A percentile compares a stretch with the other conserved stretches of the same genome.
Conservation (phyloP, 2,329 filamentous ascomycete species). For the Diaporthe sp. region DNA sequence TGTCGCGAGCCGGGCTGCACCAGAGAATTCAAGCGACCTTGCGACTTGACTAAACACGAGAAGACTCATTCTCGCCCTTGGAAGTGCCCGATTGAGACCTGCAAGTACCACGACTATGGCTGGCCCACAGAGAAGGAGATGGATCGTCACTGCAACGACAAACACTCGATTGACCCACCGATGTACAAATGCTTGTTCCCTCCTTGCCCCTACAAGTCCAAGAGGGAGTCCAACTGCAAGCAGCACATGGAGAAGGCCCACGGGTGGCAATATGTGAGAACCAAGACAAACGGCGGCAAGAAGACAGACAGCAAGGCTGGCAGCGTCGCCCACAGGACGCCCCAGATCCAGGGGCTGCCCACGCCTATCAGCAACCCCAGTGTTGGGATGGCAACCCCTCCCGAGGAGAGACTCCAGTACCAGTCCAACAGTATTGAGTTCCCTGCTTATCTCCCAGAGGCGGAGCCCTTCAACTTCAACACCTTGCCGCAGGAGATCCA, state of each 20-base stretch:
- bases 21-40: slow-evolving; percentile 96
- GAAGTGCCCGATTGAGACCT: slow-evolving; percentile 86
- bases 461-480: slow-evolving; percentile 59
- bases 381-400: slow-evolving; percentile 66
- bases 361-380: slow-evolving; percentile 71
- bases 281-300: slow-evolving; percentile 82
- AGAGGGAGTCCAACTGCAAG: slow-evolving; percentile 96
- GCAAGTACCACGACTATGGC: slow-evolving; percentile 90
- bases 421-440: slow-evolving; percentile 55
- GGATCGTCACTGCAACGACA: slow-evolving; percentile 95
- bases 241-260: slow-evolving; percentile 99
- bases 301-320: slow-evolving; percentile 57
- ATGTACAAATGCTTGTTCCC: slow-evolving; percentile 87
- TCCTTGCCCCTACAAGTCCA: slow-evolving; percentile 92
- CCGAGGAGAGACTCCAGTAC: slow-evolving; percentile 55
- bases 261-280: slow-evolving; percentile 88
- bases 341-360: slow-evolving; percentile 69
- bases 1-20: slow-evolving; percentile 81
- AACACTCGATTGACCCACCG: slow-evolving; percentile 83
- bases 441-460: slow-evolving; percentile 57
- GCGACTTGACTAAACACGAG: slow-evolving; percentile 96
- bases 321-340: slow-evolving; percentile 63
- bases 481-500: slow-evolving; percentile 51
- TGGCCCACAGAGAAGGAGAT: slow-evolving; percentile 99
- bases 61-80: slow-evolving; percentile 97